phyloP scores from a whole-genome alignment of 495 filamentous ascomycete genomes.

The Lepidopterella palustris region DNA sequence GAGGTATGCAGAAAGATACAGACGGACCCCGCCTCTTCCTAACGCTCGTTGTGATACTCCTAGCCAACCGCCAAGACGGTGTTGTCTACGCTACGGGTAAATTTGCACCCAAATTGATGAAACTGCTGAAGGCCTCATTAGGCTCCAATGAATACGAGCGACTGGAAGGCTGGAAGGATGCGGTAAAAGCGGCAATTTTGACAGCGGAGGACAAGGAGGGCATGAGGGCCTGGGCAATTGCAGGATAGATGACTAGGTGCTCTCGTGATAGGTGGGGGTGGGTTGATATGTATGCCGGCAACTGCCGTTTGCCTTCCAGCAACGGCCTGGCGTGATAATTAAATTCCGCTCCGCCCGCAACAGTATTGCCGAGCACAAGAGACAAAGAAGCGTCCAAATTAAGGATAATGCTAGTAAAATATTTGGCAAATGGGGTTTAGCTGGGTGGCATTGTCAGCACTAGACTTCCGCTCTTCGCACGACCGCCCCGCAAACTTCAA shows the following conservation, averaged over 20 bases:
- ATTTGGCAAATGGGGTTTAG: too few relatives aligned
- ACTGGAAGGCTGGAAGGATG: slow-evolving; percentile 29
- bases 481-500: too few relatives aligned
- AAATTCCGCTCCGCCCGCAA: background rate
- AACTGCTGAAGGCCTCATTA: slow-evolving; percentile 21
- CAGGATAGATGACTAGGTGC: background rate
- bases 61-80: slow-evolving; percentile 20
- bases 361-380: too few relatives aligned
- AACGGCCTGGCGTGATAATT: background rate
- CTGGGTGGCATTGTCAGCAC: too few relatives aligned
- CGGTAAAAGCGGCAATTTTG: slow-evolving; percentile 24
- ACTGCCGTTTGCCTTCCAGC: background rate
- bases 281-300: background rate
- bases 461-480: too few relatives aligned
- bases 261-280: background rate
- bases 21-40: slow-evolving; percentile 32
- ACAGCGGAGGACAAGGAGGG: slow-evolving; percentile 20
- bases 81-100: slow-evolving; percentile 31
- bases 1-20: slow-evolving; percentile 25
- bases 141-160: slow-evolving; percentile 17
- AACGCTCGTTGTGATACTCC: slow-evolving; percentile 27
- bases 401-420: too few relatives aligned
- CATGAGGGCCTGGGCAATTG: slow-evolving; percentile 23
- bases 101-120: slow-evolving; percentile 33
- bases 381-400: too few relatives aligned